phyloP scores from a whole-genome alignment of 371 early-diverging fungal genomes.

The Apophysomyces elegans region DNA sequence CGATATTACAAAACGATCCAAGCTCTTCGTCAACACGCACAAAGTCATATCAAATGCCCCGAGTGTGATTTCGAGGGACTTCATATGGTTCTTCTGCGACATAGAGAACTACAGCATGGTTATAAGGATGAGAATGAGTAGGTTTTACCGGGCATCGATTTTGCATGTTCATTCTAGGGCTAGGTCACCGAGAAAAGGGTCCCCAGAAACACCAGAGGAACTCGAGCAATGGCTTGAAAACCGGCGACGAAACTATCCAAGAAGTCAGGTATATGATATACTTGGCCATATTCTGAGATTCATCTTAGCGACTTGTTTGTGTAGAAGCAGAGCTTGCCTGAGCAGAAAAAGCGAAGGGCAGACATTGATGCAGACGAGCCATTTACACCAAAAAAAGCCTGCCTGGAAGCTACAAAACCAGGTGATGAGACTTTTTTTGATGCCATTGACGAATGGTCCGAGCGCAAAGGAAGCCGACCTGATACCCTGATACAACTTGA shows the following conservation, averaged over 20 bases:
- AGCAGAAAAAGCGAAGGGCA: not conserved
- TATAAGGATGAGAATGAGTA: slow-evolving; percentile 1
- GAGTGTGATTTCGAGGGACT: slow-evolving; percentile 1
- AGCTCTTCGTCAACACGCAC: slow-evolving; percentile 5
- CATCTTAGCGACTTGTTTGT: too few relatives aligned
- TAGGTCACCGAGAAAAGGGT: slow-evolving; percentile 5
- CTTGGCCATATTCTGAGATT: not conserved
- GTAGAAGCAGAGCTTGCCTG: not conserved
- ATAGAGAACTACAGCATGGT: not conserved
- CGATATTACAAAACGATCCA: slow-evolving; percentile 8
- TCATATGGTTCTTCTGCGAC: slow-evolving; percentile 2
- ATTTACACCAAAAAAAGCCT: not conserved
- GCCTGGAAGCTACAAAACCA: not conserved
- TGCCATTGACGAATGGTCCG: slow-evolving; percentile 4
- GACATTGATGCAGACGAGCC: too few relatives aligned
- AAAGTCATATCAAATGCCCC: slow-evolving; percentile 1
- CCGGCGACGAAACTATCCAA: slow-evolving; percentile 1
- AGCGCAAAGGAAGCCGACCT: not conserved
- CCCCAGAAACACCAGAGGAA: slow-evolving; percentile 10
- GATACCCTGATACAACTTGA: not conserved
- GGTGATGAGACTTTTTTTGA: slow-evolving; percentile 9
- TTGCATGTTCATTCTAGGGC: not conserved
- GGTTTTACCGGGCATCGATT: not conserved
- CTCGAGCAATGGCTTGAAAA: slow-evolving; percentile 9
- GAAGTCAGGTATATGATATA: not conserved